Percentiles rank a stretch among this genome's conserved stretches.
Conservation (phyloP, 768 basidiomycete genomes). For the Russula sp. region DNA sequence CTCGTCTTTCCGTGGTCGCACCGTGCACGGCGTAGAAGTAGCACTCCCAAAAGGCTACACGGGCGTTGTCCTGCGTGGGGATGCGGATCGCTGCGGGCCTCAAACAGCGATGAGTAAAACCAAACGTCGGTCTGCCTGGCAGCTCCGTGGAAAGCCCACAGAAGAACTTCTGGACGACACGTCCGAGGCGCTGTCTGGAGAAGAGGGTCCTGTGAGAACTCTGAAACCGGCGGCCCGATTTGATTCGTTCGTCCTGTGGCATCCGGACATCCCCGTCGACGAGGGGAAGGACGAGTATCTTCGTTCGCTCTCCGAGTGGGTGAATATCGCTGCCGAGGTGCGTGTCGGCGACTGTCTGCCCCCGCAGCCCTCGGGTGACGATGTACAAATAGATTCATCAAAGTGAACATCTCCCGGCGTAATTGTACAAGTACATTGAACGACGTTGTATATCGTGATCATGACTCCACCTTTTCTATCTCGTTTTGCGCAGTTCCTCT, state of each 20-base stretch:
- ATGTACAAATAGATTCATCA: conserved; percentile 5
- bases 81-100: conserved; percentile 20
- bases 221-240: conserved; percentile 52
- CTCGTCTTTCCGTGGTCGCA: conserved; percentile 72
- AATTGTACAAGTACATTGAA: background rate
- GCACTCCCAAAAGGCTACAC: conserved; percentile 59
- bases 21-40: conserved; percentile 59
- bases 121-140: conserved; percentile 26
- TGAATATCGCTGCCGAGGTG: conserved; percentile 56
- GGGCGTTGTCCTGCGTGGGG: conserved; percentile 53
- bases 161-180: conserved; percentile 25
- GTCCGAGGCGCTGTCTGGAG: conserved; percentile 24
- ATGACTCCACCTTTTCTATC: too few relatives aligned
- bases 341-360: conserved; percentile 15
- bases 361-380: background rate
- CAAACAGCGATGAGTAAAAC: conserved; percentile 28
- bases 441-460: background rate
- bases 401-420: background rate
- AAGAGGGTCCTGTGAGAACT: conserved; percentile 29
- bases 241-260: conserved; percentile 67
- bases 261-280: conserved; percentile 65
- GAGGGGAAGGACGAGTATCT: conserved; percentile 67
- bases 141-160: conserved; percentile 28
- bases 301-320: conserved; percentile 67
- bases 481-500: background rate